Evolutionary conservation across 768 basidiomycete genomes (phyloP), one percentile per base, ranked within the genome.

Genomic region (Leccinum subgranulosum): DNA sequence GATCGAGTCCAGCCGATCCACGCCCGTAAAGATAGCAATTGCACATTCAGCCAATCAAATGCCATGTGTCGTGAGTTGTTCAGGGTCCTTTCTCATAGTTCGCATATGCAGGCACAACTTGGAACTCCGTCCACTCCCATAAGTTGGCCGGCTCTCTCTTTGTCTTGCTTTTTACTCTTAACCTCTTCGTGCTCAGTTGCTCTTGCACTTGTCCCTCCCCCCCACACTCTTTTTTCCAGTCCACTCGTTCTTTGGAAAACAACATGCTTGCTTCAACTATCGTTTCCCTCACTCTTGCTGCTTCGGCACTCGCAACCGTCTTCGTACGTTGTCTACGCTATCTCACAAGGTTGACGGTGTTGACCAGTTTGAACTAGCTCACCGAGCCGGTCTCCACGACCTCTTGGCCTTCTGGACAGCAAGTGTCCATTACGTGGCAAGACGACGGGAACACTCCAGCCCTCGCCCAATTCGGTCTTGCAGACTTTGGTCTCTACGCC

Each of bases 401-500:
- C 11, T 73, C 65, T 7, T 82, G 79, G 64, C 62, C 77, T 15
- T 85, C 75, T 54, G 87, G 87, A 6, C 73, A 83, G 60, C 54
- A 59, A 10, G 74, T 76, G 14, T 79, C 76, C 12, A 66, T 92
- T 52, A 68, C 57, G 36, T 92, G 90, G 90, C 66, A 79, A 59
- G 88, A 91, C 47, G 75, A 80, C 55, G 76, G 77, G 52, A 51
- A 25, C 0, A 2, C 73, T 2, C 87, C 90, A 4, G 50, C 73
- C 23, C 77, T 90, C 48, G 53, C 70, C 12, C 55, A 75, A 4
- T 87, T 86, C 36, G 87, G 88, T 6, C 60, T 65, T 29, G 70
- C 79, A 10, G 74, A 69, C 46, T 73, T 90, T 41, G 81, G 78
- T 34, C 79, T 92, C 72, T 90, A 83, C 61, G 79, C 73, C 53